A percentile compares a stretch with the other conserved stretches of the same genome.
phyloP scores from a whole-genome alignment of 2,329 filamentous ascomycete species.

The Talaromyces sp. region DNA sequence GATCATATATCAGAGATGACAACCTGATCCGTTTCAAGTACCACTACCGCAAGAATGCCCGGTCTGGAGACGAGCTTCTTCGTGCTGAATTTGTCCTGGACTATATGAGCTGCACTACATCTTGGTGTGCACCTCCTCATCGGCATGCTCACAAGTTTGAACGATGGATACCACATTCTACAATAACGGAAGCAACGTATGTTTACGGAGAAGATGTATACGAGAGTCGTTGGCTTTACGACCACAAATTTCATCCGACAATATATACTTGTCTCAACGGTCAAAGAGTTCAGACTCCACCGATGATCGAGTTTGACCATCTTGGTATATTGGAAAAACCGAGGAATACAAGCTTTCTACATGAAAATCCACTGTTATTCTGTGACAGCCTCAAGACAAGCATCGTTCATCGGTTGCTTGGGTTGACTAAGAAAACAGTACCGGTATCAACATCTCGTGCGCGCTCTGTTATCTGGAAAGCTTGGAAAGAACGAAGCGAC shows the following conservation, averaged over 20 bases:
- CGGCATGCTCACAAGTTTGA: conserved; percentile 48
- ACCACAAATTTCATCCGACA: conserved; percentile 45
- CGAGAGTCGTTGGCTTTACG: conserved; percentile 46
- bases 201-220: conserved; percentile 49
- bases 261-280: conserved; percentile 48
- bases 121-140: conserved; percentile 49
- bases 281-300: conserved; percentile 45
- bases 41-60: conserved; percentile 50
- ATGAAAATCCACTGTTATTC: conserved; percentile 49
- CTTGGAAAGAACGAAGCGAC: conserved; percentile 42
- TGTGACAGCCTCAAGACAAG: conserved; percentile 37
- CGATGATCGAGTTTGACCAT: conserved; percentile 49
- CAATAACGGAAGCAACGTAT: conserved; percentile 51
- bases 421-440: conserved; percentile 30
- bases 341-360: conserved; percentile 36
- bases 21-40: conserved; percentile 52
- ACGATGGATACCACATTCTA: conserved; percentile 51
- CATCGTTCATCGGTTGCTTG: conserved; percentile 25
- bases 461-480: conserved; percentile 47
- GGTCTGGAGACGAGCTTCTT: conserved; percentile 51
- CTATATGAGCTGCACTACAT: conserved; percentile 50
- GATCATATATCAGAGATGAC: conserved; percentile 49
- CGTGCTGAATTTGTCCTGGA: conserved; percentile 51
- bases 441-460: conserved; percentile 44
- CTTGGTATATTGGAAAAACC: conserved; percentile 41